Percentiles rank a stretch among this genome's conserved stretches.
Evolutionary conservation across 2,329 filamentous ascomycete genomes (phyloP).

Genomic region (Talaromyces sp.): DNA sequence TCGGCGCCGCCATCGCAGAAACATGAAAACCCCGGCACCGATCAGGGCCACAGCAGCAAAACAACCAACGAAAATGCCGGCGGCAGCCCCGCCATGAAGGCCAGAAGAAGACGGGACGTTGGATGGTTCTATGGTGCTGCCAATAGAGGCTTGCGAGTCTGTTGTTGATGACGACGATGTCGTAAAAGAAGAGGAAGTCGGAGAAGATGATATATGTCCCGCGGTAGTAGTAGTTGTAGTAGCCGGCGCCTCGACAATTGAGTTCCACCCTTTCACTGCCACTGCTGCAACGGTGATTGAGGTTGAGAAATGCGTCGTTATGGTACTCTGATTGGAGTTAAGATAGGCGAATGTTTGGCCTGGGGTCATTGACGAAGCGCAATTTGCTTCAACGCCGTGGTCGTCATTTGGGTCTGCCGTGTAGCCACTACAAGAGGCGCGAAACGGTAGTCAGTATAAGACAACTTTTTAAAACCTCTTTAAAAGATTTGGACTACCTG

Average conservation of each 20-base stretch:
- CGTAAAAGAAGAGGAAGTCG: no score
- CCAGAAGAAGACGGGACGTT: background rate
- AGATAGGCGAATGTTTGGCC: background rate
- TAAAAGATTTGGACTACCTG: background rate
- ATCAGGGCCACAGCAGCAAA: background rate
- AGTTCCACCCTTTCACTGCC: background rate
- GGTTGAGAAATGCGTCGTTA: background rate
- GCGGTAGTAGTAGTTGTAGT: background rate
- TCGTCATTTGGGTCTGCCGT: background rate
- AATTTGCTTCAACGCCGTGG: background rate
- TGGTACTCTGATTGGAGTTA: background rate
- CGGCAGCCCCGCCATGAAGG: background rate
- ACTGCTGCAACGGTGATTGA: background rate
- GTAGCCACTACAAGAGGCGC: background rate
- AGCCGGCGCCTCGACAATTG: background rate
- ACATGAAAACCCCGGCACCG: background rate
- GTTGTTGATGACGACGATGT: background rate
- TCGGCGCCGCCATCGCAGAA: background rate
- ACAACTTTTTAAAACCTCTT: no score
- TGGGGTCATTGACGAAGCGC: background rate
- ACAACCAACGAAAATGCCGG: background rate
- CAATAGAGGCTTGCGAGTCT: background rate
- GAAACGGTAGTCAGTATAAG: no score
- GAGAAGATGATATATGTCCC: background rate
- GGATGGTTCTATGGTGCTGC: background rate